Conservation (phyloP, 768 basidiomycete species). For the Trametes meyenii region DNA sequence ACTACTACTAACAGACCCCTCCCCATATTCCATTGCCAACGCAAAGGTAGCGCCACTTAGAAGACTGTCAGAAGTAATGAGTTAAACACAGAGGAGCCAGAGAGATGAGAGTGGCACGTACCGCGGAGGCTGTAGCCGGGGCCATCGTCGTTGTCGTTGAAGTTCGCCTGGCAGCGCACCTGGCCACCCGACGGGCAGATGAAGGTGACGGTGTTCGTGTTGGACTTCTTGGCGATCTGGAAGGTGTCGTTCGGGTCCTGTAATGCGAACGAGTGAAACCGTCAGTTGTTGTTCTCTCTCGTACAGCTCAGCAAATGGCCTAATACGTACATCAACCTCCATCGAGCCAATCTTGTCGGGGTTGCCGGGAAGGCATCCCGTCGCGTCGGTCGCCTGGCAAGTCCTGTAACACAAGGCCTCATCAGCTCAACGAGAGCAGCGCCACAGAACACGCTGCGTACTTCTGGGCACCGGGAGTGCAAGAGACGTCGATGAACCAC, state of each 20-base stretch:
- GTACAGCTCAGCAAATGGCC: too few species aligned
- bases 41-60: background rate
- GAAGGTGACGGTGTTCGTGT: conserved; percentile 13
- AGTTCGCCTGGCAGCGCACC: conserved; percentile 19
- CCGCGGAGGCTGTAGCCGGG: conserved; percentile 18
- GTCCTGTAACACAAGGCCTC: background rate
- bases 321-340: conserved; percentile 7
- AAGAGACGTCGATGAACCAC: conserved; percentile 3
- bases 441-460: background rate
- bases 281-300: too few species aligned
- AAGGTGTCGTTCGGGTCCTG: conserved; percentile 13
- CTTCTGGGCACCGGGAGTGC: conserved; percentile 3
- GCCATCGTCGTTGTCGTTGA: conserved; percentile 19
- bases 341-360: conserved; percentile 7
- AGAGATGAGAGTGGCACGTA: background rate
- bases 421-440: too few species aligned
- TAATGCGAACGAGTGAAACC: background rate
- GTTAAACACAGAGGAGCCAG: background rate
- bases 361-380: conserved; percentile 10
- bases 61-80: background rate
- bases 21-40: background rate
- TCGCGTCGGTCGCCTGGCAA: conserved; percentile 11
- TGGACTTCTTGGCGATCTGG: conserved; percentile 1
- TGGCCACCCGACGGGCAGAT: conserved; percentile 11
- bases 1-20: background rate